phyloP scores from a whole-genome alignment of 2,329 filamentous ascomycete genomes.

The Alternaria viburni region DNA sequence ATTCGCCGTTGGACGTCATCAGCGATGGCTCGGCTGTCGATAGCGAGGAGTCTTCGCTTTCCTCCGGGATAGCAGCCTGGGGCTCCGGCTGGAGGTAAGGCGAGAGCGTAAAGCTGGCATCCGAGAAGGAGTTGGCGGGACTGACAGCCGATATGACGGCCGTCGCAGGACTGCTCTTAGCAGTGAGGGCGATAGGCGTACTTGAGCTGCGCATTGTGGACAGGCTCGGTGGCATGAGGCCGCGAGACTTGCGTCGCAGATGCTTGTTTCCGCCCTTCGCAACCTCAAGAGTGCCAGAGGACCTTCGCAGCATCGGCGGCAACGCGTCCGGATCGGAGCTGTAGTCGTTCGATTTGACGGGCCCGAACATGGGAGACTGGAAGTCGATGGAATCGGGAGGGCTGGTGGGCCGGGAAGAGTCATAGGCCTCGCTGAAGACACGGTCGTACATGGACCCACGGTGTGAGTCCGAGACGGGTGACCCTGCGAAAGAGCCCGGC shows the following conservation, averaged over 20 bases:
- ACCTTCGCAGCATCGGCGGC: slow-evolving; percentile 6
- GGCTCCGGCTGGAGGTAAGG: slow-evolving; percentile 27
- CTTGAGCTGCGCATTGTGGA: slow-evolving; percentile 41
- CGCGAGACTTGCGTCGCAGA: slow-evolving; percentile 32
- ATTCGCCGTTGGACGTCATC: slow-evolving; percentile 31
- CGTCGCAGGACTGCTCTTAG: slow-evolving; percentile 44
- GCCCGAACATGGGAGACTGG: slow-evolving; percentile 66
- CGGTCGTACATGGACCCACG: slow-evolving; percentile 82
- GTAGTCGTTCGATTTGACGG: slow-evolving; percentile 31
- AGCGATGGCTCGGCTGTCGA: slow-evolving; percentile 18
- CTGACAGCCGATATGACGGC: slow-evolving; percentile 42
- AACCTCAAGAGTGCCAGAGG: slow-evolving; percentile 6
- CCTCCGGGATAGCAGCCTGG: slow-evolving; percentile 45
- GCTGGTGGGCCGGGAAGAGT: slow-evolving; percentile 78
- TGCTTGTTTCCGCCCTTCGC: slow-evolving; percentile 10
- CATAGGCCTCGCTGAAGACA: slow-evolving; percentile 63
- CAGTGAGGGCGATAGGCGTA: slow-evolving; percentile 40
- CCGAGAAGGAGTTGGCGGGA: slow-evolving; percentile 39
- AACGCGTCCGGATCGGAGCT: slow-evolving; percentile 21
- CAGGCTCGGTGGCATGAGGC: slow-evolving; percentile 38
- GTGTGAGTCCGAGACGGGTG: slow-evolving; percentile 73
- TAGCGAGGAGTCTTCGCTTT: slow-evolving; percentile 36
- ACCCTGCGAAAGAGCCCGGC: slow-evolving; percentile 78
- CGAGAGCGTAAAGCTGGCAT: slow-evolving; percentile 39
- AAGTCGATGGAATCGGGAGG: slow-evolving; percentile 71